Evolutionary conservation across 2,329 filamentous ascomycete species (phyloP).

Genomic region (Stachybotrys chlorohalonatus): DNA sequence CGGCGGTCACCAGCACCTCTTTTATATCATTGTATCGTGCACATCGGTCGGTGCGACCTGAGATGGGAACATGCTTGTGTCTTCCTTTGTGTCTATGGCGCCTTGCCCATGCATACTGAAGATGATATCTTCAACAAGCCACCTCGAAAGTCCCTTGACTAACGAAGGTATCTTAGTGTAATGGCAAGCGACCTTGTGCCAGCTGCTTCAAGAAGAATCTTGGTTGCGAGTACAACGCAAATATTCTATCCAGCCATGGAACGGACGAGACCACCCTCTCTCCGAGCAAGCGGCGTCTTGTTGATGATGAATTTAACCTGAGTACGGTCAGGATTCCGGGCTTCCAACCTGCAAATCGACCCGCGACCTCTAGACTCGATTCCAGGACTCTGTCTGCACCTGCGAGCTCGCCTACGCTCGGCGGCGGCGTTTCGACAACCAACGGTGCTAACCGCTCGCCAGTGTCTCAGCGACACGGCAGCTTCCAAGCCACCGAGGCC

Average conservation of each 20-base stretch:
- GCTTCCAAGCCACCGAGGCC: neutral
- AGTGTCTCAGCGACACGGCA: neutral
- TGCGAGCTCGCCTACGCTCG: neutral
- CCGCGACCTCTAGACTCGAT: neutral
- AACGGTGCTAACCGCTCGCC: neutral
- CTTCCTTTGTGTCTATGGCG: neutral
- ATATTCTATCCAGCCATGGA: neutral
- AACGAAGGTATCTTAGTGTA: slow-evolving; percentile 34
- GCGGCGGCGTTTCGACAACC: neutral
- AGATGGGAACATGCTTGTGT: neutral
- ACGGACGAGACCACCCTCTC: neutral
- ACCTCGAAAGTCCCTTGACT: neutral
- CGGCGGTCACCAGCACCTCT: neutral
- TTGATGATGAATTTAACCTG: neutral
- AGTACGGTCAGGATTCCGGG: neutral
- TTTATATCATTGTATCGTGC: neutral
- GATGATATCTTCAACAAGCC: neutral
- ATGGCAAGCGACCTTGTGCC: slow-evolving; percentile 47
- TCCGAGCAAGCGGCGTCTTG: neutral
- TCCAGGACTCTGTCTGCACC: neutral
- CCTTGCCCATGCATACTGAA: too few relatives aligned
- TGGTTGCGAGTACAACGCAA: slow-evolving; percentile 27
- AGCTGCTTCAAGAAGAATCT: slow-evolving; percentile 46
- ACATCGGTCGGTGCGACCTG: neutral
- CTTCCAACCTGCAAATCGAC: neutral